Evolutionary conservation across 495 filamentous ascomycete species (phyloP), one percentile per base, ranked within the genome.

Genomic region (Neurospora sp.): DNA sequence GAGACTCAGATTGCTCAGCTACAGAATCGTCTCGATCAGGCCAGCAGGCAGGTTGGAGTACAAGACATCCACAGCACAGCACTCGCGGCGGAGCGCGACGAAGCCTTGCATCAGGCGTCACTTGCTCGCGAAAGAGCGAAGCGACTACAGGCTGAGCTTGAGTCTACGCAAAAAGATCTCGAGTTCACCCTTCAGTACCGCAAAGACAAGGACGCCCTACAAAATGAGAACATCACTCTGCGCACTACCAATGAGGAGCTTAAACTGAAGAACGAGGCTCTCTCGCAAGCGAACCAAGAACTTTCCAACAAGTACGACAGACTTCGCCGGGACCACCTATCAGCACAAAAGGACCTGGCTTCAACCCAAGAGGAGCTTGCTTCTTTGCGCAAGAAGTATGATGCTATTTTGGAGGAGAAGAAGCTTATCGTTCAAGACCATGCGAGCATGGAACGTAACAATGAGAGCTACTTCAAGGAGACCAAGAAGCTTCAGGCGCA

Each of bases 31-130:
- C 79, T 86, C 2, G 84, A 85, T 39, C 83, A 86, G 70, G 84
- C 85, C n/a, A 82, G 81, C 37, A 81, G 80, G 18, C 80, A 83
- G 75, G 83, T 84, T 69, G 82, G 82, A 74, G 78, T 85, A 39
- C 80, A 83, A 46, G 84, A 86, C 44, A 83, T 85, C 41, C 84
- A 86, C 76, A 84, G 79, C 23, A 79, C 84, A 7, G 84, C 84
- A 4, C 82, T 86, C 27, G 74, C 82, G 2, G 80, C 80, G 4
- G 85, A 86, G 77, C 83, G 84, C 38, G 84, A 86, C 66, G 82
- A 85, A 41, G 85, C 83, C 40, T 74, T 86, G 72, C 83, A 82
- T 60, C 82, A 81, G 31, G 81, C 80, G 3, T 81, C 83, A 1
- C 75, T 83, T 60, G 84, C 84, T n/a, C 79, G 81, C 23, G 80